Evolutionary conservation across 2,329 filamentous ascomycete genomes (phyloP).

Genomic region (Endocalyx cinctus): DNA sequence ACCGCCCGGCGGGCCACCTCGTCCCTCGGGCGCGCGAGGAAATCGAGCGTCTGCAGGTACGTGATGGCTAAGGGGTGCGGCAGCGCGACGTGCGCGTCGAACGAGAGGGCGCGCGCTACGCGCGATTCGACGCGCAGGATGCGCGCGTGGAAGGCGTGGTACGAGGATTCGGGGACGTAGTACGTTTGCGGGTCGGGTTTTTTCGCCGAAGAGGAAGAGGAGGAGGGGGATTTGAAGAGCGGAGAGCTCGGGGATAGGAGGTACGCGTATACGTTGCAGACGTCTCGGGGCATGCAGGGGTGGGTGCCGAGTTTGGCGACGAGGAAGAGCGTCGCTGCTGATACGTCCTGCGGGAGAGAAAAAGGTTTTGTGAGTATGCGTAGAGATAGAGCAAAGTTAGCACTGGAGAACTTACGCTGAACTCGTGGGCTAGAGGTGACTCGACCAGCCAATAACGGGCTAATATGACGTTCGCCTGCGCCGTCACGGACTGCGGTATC

Average conservation of each 20-base stretch:
- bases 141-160: constrained; percentile 57
- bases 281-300: constrained; percentile 71
- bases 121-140: constrained; percentile 73
- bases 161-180: constrained; percentile 70
- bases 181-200: constrained; percentile 46
- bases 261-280: constrained; percentile 82
- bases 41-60: constrained; percentile 85
- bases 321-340: constrained; percentile 76
- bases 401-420: constrained; percentile 36
- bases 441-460: constrained; percentile 72
- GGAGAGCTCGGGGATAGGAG: constrained; percentile 61
- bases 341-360: constrained; percentile 65
- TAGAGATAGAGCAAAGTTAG: too few relatives aligned
- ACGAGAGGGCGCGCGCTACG: constrained; percentile 71
- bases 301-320: constrained; percentile 76
- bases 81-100: constrained; percentile 78
- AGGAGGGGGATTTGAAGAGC: constrained; percentile 40
- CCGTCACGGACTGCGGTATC: constrained; percentile 79
- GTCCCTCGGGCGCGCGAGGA: constrained; percentile 42
- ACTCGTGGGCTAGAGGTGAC: constrained; percentile 54
- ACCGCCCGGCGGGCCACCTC: constrained; percentile 61
- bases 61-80: constrained; percentile 85
- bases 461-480: constrained; percentile 78
- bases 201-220: constrained; percentile 17
- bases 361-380: too few relatives aligned